Evolutionary conservation across 2,329 filamentous ascomycete genomes (phyloP).

Genomic region (Emericellopsis cladophorae): DNA sequence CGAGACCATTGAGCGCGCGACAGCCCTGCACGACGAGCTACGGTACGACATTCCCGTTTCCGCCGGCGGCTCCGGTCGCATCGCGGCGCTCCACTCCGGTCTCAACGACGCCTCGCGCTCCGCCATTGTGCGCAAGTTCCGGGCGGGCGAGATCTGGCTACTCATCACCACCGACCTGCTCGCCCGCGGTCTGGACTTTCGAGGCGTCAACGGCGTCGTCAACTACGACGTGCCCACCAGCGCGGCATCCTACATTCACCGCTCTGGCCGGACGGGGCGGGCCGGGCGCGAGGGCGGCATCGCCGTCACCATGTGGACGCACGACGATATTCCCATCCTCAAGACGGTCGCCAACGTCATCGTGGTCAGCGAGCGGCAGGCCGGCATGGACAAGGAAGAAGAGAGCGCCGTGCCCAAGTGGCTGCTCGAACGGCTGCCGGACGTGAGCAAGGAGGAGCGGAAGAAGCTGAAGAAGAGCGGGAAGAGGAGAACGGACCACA

Average conservation of each 20-base stretch:
- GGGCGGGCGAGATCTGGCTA: slow-evolving; percentile 88
- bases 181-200: slow-evolving; percentile 86
- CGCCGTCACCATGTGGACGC: slow-evolving; percentile 88
- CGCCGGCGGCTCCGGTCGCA: slow-evolving; percentile 71
- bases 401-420: slow-evolving; percentile 62
- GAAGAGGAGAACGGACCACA: slow-evolving; percentile 54
- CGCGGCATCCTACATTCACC: slow-evolving; percentile 82
- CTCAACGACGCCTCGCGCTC: slow-evolving; percentile 66
- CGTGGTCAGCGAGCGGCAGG: slow-evolving; percentile 64
- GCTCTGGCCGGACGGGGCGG: slow-evolving; percentile 80
- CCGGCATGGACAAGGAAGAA: slow-evolving; percentile 31
- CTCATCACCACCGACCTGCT: slow-evolving; percentile 92
- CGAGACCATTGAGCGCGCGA: slow-evolving; percentile 84
- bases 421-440: slow-evolving; percentile 78
- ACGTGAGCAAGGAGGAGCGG: slow-evolving; percentile 71
- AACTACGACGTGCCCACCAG: slow-evolving; percentile 97
- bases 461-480: slow-evolving; percentile 72
- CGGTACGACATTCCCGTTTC: slow-evolving; percentile 87
- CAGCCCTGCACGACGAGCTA: slow-evolving; percentile 77
- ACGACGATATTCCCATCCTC: slow-evolving; percentile 81
- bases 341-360: slow-evolving; percentile 93
- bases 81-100: slow-evolving; percentile 82
- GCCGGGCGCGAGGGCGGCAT: slow-evolving; percentile 80
- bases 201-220: slow-evolving; percentile 87
- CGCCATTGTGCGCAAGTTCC: slow-evolving; percentile 77